Conservation (phyloP, 2,329 filamentous ascomycete genomes). For the Colletotrichum camelliae region DNA sequence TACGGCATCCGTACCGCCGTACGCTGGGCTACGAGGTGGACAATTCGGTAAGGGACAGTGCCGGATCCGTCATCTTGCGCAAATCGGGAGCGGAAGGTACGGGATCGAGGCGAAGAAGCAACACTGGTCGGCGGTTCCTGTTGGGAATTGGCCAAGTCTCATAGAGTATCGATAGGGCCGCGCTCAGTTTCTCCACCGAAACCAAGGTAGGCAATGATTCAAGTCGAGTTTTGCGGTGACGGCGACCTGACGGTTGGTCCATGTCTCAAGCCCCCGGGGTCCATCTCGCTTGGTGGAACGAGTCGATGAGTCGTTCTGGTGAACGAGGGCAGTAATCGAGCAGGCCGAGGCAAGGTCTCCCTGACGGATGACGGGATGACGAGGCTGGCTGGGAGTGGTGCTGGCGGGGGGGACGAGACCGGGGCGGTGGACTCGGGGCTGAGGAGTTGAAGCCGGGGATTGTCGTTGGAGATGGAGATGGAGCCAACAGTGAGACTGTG, state of each 20-base stretch:
- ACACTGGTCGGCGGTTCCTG: not conserved
- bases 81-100: not conserved
- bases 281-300: not conserved
- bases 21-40: not conserved
- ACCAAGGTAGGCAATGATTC: not conserved
- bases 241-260: not conserved
- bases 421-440: not conserved
- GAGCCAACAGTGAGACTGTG: constrained; percentile 5
- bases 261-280: not conserved
- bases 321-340: not conserved
- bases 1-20: not conserved
- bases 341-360: not conserved
- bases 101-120: not conserved
- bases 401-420: not conserved
- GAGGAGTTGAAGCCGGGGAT: not conserved
- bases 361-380: not conserved
- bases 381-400: constrained; percentile 5
- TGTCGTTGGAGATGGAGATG: not conserved
- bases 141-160: not conserved
- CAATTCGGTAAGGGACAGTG: not conserved
- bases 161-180: not conserved
- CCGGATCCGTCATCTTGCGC: not conserved
- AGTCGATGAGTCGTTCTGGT: not conserved
- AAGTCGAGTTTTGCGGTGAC: not conserved
- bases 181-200: not conserved